Conservation (phyloP, 768 basidiomycete genomes). For the Lactifluus echinatus region DNA sequence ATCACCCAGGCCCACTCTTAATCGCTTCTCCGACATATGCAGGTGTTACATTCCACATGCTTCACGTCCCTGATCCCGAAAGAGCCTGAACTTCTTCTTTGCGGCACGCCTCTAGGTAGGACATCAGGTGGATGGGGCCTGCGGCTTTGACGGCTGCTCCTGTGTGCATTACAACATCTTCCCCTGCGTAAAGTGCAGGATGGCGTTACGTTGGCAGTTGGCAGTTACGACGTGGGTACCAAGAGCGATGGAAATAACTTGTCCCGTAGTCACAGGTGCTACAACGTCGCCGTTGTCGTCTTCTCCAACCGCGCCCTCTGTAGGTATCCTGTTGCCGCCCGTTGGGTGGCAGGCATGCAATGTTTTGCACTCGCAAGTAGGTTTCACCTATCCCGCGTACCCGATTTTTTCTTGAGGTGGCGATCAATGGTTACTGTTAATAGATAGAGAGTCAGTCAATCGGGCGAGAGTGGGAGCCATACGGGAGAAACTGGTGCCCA, state of each 20-base stretch:
- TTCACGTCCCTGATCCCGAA: slow-evolving; percentile 51
- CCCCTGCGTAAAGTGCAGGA: not conserved
- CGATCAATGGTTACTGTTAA: slow-evolving; percentile 87
- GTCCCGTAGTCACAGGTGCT: slow-evolving; percentile 30
- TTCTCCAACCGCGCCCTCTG: slow-evolving; percentile 31
- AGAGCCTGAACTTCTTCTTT: slow-evolving; percentile 54
- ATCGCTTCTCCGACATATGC: slow-evolving; percentile 38
- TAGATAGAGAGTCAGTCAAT: not conserved
- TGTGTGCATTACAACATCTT: slow-evolving; percentile 20
- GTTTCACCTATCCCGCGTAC: slow-evolving; percentile 53
- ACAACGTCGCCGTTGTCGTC: slow-evolving; percentile 35
- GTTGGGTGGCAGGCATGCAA: slow-evolving; percentile 30
- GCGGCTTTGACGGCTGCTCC: not conserved
- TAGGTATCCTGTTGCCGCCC: slow-evolving; percentile 23
- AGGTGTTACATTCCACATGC: slow-evolving; percentile 64
- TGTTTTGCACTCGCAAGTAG: slow-evolving; percentile 40
- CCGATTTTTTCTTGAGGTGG: slow-evolving; percentile 76
- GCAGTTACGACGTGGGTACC: slow-evolving; percentile 35
- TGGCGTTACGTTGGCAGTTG: too few species aligned
- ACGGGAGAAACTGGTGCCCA: slow-evolving; percentile 22
- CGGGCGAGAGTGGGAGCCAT: not conserved
- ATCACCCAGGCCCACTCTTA: too few species aligned
- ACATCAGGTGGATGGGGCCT: slow-evolving; percentile 35
- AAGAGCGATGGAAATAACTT: slow-evolving; percentile 45
- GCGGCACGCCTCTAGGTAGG: slow-evolving; percentile 46